Evolutionary conservation across 1,139 yeast genomes (phyloP), one percentile per base, ranked within the genome.

Genomic region (Lodderomyces jiufengensis): DNA sequence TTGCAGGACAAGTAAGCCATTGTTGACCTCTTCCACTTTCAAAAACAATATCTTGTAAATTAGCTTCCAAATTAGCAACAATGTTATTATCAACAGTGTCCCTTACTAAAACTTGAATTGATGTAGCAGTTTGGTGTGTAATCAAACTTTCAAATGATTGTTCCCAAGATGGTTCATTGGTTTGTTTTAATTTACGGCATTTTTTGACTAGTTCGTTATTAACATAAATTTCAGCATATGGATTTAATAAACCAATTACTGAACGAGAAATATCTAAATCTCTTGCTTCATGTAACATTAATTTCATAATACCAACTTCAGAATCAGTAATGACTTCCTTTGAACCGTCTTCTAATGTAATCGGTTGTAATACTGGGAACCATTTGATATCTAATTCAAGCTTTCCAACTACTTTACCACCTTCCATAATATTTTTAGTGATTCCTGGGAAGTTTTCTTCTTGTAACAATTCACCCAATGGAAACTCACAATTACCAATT

Each of bases 81-180:
- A 74, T 54, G 6, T 66, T 55, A 29, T 68, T 72, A 35, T 66
- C 70, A 5, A 53, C 76, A 3, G 70, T 66, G 57, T 84, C 88
- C 50, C 73, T 80, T 22, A 84, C 64, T 24, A 76, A 55, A 13
- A 84, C 61, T 47, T 70, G 73, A 26, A 83, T 50, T 27, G 65
- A 63, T 10, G 87, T 72, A 29, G 62, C 63, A 1, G 80, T 66
- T 52, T 80, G 83, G 32, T 80, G 74, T 10, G 79, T 73, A 27
- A 83, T 62, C 44, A 84, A 65, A 5, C 76, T 54, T 57, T 84
- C 94, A 39, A 78, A 60, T 15, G 72, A 57, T 49, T 78, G 78
- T 45, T 78, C 80, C 81, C 84, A 84, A 11, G 78, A 63, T 12
- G 94, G 94, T 48, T 79, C 85, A 50, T 82, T 83, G 12, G 78